Percentiles rank a stretch among this genome's conserved stretches.
These are phyloP conservation scores for Candida sithepensis DNA, from an alignment of 805 yeast species.

Conservation along the genomic window DNA sequence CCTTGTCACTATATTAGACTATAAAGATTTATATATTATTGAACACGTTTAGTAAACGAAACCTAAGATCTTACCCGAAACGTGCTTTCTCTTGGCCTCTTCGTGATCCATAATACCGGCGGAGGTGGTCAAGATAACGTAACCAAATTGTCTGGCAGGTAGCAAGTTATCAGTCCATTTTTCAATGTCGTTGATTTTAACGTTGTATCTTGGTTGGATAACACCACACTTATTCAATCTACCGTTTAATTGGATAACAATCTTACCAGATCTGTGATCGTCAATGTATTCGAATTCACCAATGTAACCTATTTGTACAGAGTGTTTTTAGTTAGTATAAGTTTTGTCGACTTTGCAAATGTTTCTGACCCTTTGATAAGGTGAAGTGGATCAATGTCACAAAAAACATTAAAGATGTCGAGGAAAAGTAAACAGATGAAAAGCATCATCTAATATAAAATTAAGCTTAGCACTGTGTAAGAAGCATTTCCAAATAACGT, in stretches of 20 bases:
- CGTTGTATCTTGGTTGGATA: constrained; percentile 97
- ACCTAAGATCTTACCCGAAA: constrained; percentile 97
- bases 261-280: constrained; percentile 98
- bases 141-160: constrained; percentile 99
- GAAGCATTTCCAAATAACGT: constrained; percentile 45
- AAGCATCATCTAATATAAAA: constrained; percentile 21
- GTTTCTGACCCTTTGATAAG: too few relatives aligned
- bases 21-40: background rate
- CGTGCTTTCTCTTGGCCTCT: constrained; percentile 99
- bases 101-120: constrained; percentile 99
- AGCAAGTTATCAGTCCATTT: constrained; percentile 98
- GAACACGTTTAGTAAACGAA: constrained; percentile 72
- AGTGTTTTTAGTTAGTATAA: background rate
- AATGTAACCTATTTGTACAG: constrained; percentile 54
- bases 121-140: constrained; percentile 95
- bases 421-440: constrained; percentile 64
- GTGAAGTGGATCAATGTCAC: background rate
- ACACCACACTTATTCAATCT: constrained; percentile 99
- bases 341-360: background rate
- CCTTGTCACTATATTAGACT: background rate
- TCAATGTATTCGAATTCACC: constrained; percentile 98
- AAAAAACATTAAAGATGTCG: constrained; percentile 37
- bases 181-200: constrained; percentile 91
- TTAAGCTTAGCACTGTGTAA: constrained; percentile 52
- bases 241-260: constrained; percentile 94